Conservation (phyloP, 805 yeast species). For the Saturnispora besseyi region DNA sequence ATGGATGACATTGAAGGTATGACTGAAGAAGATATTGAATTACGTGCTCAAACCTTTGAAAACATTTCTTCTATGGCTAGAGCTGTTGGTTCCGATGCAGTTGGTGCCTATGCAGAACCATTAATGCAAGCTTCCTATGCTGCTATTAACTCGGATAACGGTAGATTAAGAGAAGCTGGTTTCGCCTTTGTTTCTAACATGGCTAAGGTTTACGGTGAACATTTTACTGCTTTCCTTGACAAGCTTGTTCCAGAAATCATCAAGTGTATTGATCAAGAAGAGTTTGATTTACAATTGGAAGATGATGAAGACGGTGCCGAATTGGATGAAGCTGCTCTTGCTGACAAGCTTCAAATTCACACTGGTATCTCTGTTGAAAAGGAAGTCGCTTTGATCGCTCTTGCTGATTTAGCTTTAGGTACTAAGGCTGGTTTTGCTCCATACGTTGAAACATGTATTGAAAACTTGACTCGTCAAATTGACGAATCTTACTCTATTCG, state of each 20-base stretch:
- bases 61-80: constrained; percentile 90
- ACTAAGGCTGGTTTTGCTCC: constrained; percentile 73
- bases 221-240: constrained; percentile 78
- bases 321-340: constrained; percentile 49
- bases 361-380: constrained; percentile 94
- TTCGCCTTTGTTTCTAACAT: constrained; percentile 87
- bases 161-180: constrained; percentile 89
- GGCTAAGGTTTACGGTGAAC: constrained; percentile 91
- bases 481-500: constrained; percentile 87
- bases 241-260: constrained; percentile 77
- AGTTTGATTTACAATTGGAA: constrained; percentile 52
- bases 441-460: constrained; percentile 63
- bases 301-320: constrained; percentile 43
- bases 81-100: constrained; percentile 90
- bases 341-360: constrained; percentile 74
- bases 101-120: constrained; percentile 79
- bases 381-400: constrained; percentile 87
- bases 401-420: constrained; percentile 81
- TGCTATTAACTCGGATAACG: constrained; percentile 66
- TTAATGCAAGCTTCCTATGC: constrained; percentile 80
- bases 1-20: constrained; percentile 61
- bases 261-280: constrained; percentile 79
- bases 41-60: constrained; percentile 88
- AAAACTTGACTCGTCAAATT: constrained; percentile 57
- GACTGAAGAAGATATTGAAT: constrained; percentile 82